Conservation (phyloP, 2,329 filamentous ascomycete genomes). For the Nemania sp. region DNA sequence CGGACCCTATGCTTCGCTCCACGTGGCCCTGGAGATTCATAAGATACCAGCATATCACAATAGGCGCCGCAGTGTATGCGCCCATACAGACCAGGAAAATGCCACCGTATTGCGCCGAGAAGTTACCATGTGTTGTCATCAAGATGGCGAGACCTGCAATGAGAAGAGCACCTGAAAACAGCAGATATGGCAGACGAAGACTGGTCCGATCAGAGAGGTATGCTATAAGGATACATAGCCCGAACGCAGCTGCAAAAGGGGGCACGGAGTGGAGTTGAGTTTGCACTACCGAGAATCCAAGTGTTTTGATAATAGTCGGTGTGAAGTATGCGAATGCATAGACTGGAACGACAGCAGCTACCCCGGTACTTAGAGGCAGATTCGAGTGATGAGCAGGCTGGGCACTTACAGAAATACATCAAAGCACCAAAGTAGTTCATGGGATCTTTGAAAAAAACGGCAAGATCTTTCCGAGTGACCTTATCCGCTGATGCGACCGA, state of each 20-base stretch:
- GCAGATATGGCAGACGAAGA: slow-evolving; percentile 35
- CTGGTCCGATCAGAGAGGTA: slow-evolving; percentile 7
- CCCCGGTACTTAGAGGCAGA: not conserved
- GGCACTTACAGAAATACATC: slow-evolving; percentile 38
- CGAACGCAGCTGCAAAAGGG: slow-evolving; percentile 12
- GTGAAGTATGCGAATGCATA: slow-evolving; percentile 14
- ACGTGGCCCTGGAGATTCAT: slow-evolving; percentile 46
- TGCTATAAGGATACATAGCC: not conserved
- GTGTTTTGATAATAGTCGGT: slow-evolving; percentile 16
- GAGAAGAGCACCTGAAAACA: slow-evolving; percentile 29
- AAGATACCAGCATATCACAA: slow-evolving; percentile 45
- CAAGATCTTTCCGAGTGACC: slow-evolving; percentile 14
- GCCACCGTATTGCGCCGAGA: slow-evolving; percentile 45
- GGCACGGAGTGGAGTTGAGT: slow-evolving; percentile 21
- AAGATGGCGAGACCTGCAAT: slow-evolving; percentile 38
- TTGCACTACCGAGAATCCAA: slow-evolving; percentile 6
- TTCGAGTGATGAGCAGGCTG: not conserved
- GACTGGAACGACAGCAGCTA: not conserved
- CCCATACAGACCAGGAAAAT: slow-evolving; percentile 48
- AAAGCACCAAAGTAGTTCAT: slow-evolving; percentile 26
- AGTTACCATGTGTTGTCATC: slow-evolving; percentile 30
- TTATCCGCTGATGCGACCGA: not conserved
- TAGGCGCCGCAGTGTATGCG: slow-evolving; percentile 32
- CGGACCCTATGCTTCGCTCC: slow-evolving; percentile 39
- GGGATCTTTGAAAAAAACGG: slow-evolving; percentile 15